Percentiles rank a stretch among this genome's conserved stretches.
Conservation (phyloP, 2,329 filamentous ascomycete genomes). For the Curvularia sp. region DNA sequence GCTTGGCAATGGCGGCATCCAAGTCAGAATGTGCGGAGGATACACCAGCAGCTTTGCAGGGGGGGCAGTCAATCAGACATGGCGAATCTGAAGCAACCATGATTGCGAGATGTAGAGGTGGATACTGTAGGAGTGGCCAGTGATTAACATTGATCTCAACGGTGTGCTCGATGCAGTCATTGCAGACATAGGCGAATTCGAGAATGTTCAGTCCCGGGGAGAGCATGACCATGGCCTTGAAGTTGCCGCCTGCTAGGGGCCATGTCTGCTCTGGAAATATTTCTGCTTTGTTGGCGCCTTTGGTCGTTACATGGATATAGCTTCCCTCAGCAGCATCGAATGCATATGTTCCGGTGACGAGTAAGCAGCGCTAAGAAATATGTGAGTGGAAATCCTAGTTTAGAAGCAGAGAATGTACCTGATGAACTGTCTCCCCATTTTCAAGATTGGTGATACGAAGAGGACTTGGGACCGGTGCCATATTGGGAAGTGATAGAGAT, state of each 20-base stretch:
- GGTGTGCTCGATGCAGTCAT: constrained; percentile 22
- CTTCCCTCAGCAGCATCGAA: constrained; percentile 24
- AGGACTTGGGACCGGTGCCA: constrained; percentile 12
- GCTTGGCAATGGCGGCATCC: constrained; percentile 41
- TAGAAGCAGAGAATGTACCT: constrained; percentile 12
- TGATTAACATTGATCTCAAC: constrained; percentile 32
- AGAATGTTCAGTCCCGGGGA: constrained; percentile 35
- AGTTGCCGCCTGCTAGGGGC: constrained; percentile 40
- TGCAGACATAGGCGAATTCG: constrained; percentile 30
- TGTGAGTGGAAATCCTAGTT: neutral
- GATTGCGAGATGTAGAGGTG: constrained; percentile 44
- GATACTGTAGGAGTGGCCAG: constrained; percentile 39
- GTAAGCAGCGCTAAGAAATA: constrained; percentile 33
- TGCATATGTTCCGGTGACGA: constrained; percentile 37
- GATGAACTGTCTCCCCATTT: constrained; percentile 40
- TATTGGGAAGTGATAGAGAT: neutral
- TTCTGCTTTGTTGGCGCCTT: constrained; percentile 26
- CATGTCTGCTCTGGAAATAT: constrained; percentile 43
- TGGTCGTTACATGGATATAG: constrained; percentile 33
- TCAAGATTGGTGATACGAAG: constrained; percentile 30
- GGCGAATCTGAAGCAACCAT: constrained; percentile 45
- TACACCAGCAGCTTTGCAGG: constrained; percentile 32
- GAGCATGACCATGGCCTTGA: constrained; percentile 44
- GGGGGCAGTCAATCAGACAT: constrained; percentile 41
- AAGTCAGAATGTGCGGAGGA: constrained; percentile 38